Conservation (phyloP, 2,329 filamentous ascomycete species). For the Colletotrichum siamense region DNA sequence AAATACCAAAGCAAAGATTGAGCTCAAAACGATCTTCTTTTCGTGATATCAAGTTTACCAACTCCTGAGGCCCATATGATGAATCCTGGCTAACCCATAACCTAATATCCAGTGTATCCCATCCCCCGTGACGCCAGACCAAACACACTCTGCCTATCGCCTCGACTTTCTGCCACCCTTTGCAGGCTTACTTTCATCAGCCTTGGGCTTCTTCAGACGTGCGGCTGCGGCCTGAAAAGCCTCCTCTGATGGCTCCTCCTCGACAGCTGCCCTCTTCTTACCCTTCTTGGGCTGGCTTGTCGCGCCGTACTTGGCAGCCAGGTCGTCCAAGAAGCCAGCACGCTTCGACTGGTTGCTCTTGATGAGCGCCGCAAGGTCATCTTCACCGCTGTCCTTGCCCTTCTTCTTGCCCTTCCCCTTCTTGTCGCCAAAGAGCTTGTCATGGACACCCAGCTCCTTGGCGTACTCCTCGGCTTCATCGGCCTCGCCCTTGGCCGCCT, state of each 20-base stretch:
- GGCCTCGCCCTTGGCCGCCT: conserved; percentile 69
- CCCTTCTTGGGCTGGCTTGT: conserved; percentile 52
- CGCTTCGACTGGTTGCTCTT: conserved; percentile 71
- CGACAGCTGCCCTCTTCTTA: conserved; percentile 59
- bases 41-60: not conserved
- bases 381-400: conserved; percentile 50
- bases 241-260: conserved; percentile 69
- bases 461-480: conserved; percentile 77
- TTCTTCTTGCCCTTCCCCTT: conserved; percentile 41
- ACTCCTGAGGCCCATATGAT: conserved; percentile 18
- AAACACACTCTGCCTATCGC: not conserved
- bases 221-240: conserved; percentile 64
- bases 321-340: conserved; percentile 69
- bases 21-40: not conserved
- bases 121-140: conserved; percentile 5
- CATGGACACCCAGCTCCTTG: conserved; percentile 76
- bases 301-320: conserved; percentile 78
- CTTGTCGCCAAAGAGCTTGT: conserved; percentile 66
- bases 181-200: conserved; percentile 16
- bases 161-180: conserved; percentile 2
- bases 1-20: not conserved
- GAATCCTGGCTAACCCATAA: not conserved
- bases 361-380: conserved; percentile 75
- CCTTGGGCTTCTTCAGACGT: conserved; percentile 46
- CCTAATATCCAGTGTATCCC: not conserved